Evolutionary conservation across 495 filamentous ascomycete species (phyloP).

Genomic region (Pyronema omphalodes): DNA sequence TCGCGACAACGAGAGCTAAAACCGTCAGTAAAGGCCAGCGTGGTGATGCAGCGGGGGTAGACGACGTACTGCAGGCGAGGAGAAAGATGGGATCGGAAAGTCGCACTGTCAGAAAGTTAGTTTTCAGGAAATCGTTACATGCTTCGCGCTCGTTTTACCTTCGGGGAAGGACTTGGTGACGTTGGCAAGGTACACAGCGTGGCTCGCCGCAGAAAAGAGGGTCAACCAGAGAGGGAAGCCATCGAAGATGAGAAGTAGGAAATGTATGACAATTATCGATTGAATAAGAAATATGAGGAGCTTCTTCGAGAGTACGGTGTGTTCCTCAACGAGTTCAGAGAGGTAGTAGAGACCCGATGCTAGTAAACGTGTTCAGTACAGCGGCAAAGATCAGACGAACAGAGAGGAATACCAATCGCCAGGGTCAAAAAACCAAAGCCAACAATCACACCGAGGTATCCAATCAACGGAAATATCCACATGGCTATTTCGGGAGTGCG

Average conservation of each 20-base stretch:
- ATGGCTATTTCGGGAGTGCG: conserved; percentile 28
- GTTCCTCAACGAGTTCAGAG: conserved; percentile 92
- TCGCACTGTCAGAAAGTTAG: conserved; percentile 65
- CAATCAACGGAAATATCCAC: conserved; percentile 83
- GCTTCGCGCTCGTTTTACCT: conserved; percentile 1
- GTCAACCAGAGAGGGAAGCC: conserved; percentile 60
- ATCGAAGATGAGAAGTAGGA: conserved; percentile 62
- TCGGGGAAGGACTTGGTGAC: conserved; percentile 20
- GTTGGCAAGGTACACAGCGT: conserved; percentile 79
- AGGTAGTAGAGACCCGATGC: conserved; percentile 96
- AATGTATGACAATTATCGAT: conserved; percentile 53
- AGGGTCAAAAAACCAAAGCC: conserved; percentile 88
- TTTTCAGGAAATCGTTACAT: background rate
- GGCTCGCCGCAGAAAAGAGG: conserved; percentile 57
- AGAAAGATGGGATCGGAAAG: conserved; percentile 78
- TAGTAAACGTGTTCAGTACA: conserved; percentile 24
- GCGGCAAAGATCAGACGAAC: background rate
- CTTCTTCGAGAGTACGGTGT: conserved; percentile 78
- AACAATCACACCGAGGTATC: conserved; percentile 69
- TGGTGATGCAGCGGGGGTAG: background rate
- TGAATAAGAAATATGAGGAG: conserved; percentile 75
- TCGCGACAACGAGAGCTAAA: conserved; percentile 60
- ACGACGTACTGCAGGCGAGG: conserved; percentile 48
- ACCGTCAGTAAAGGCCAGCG: background rate
- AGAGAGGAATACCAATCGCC: conserved; percentile 52